Evolutionary conservation across 2,329 filamentous ascomycete genomes (phyloP), one percentile per base, ranked within the genome.

Genomic region (Botrytis byssoidea): DNA sequence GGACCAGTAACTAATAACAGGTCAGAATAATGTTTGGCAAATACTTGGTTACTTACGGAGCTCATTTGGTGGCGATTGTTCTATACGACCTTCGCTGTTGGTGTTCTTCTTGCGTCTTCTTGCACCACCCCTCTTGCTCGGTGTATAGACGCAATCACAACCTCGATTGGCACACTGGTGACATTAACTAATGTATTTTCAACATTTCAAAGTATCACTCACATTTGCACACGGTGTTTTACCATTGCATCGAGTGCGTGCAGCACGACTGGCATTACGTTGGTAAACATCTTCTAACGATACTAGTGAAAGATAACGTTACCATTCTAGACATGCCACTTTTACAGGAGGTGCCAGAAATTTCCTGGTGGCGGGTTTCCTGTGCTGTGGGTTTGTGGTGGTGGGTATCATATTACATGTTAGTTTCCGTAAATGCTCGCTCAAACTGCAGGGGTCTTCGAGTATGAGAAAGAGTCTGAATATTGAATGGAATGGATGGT

Each of bases 241-340:
- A 59, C 85, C 85, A 78, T 86, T 85, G 77, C 85, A 86, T 76
- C 85, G 82, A 68, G 83, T 85, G 66, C 84, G 82, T 51, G 84
- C 84, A 69, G 83, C 81, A 74, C 84, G 83, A 78, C 85, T 85
- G 35, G 29, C 12, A 22, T 57, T n/a, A 66, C 40, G 16, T 73
- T 68, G 69, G 44, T 48, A 29, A 44, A 51, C 46, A 32, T 61
- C 44, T 20, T 42, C 25, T 25, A 22, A 57, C 18, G 40, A 68
- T 57, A 40, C 8, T 12, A 46, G 37, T 55, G 20, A 42, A 48
- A 68, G 1, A n/a, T 37, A 48, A 51, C 46, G 83, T 74, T 83
- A 86, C 85, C 85, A 87, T 71, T 85, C 83, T 73, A 87, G 81
- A 76, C 85, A 87, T 35, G 85, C 85, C 69, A 85, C 82, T 78